Percentiles rank a stretch among this genome's conserved stretches.
Evolutionary conservation across 2,329 filamentous ascomycete genomes (phyloP).

Genomic region (Phoma sp.): DNA sequence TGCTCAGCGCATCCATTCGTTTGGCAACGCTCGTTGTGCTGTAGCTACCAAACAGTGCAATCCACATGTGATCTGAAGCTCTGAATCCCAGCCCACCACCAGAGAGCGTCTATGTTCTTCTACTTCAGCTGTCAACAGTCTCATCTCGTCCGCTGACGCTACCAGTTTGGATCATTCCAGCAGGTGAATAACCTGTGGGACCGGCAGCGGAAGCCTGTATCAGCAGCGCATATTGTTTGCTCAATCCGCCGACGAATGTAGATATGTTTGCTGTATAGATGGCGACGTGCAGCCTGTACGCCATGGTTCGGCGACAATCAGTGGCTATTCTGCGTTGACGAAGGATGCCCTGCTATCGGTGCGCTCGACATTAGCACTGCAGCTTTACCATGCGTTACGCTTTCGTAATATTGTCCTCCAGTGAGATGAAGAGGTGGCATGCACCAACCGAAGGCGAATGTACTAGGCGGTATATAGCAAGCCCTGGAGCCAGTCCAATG

Average conservation of each 20-base stretch:
- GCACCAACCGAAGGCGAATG: not conserved
- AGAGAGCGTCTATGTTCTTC: not conserved
- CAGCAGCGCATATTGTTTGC: slow-evolving; percentile 1
- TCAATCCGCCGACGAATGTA: not conserved
- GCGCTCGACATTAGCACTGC: not conserved
- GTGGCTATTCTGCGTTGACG: not conserved
- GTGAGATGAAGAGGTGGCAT: not conserved
- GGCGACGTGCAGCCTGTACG: not conserved
- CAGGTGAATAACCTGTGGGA: not conserved
- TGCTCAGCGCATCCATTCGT: too few species aligned
- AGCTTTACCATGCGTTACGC: not conserved
- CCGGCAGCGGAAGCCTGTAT: not conserved
- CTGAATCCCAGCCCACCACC: too few species aligned
- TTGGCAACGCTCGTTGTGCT: not conserved
- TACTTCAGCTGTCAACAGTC: not conserved
- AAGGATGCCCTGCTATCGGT: not conserved
- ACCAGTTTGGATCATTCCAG: not conserved
- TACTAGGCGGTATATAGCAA: not conserved
- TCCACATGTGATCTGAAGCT: not conserved
- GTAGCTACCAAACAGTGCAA: not conserved
- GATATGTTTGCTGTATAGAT: slow-evolving; percentile 6
- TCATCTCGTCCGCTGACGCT: not conserved
- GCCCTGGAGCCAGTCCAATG: not conserved
- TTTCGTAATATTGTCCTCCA: not conserved
- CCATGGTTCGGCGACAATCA: not conserved